A percentile compares a stretch with the other conserved stretches of the same genome.
Conservation (phyloP, 1,139 yeast genomes). For the Sugiyamaella sp. region DNA sequence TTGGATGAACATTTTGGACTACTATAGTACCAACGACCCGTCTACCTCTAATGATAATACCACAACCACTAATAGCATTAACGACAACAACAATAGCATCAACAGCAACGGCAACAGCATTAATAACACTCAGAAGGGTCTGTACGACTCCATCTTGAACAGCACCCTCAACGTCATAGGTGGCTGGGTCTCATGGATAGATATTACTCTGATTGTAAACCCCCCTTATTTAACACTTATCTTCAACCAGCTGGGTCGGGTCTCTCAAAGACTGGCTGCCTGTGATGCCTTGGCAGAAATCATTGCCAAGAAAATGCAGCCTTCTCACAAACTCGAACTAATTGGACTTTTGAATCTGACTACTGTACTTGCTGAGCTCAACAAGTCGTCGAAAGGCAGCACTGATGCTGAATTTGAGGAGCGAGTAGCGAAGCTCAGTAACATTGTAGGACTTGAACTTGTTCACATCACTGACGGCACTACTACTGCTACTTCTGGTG, state of each 20-base stretch:
- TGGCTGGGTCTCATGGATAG: conserved; percentile 93
- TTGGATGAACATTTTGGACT: conserved; percentile 65
- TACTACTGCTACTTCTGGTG: conserved; percentile 38
- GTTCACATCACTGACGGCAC: conserved; percentile 63
- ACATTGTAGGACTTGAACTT: conserved; percentile 76
- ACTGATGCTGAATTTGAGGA: conserved; percentile 73
- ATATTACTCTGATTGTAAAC: conserved; percentile 74
- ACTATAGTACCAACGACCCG: conserved; percentile 36
- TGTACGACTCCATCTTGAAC: conserved; percentile 53
- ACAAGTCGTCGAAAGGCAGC: conserved; percentile 37
- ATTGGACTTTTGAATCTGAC: conserved; percentile 70
- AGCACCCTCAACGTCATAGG: conserved; percentile 74
- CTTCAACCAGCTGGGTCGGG: conserved; percentile 60
- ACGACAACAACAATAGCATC: conserved; percentile 9
- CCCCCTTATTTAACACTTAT: conserved; percentile 65
- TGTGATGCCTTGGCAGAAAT: conserved; percentile 79
- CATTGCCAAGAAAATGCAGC: conserved; percentile 88
- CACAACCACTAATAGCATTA: conserved; percentile 51
- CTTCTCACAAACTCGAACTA: conserved; percentile 79
- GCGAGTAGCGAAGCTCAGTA: conserved; percentile 70
- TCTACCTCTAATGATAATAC: conserved; percentile 11
- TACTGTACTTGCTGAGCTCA: conserved; percentile 48
- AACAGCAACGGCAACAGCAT: conserved; percentile 54
- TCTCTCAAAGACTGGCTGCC: conserved; percentile 58
- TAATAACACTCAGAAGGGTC: conserved; percentile 16